phyloP scores from a whole-genome alignment of 2,329 filamentous ascomycete genomes.

The Colletotrichum cereale region DNA sequence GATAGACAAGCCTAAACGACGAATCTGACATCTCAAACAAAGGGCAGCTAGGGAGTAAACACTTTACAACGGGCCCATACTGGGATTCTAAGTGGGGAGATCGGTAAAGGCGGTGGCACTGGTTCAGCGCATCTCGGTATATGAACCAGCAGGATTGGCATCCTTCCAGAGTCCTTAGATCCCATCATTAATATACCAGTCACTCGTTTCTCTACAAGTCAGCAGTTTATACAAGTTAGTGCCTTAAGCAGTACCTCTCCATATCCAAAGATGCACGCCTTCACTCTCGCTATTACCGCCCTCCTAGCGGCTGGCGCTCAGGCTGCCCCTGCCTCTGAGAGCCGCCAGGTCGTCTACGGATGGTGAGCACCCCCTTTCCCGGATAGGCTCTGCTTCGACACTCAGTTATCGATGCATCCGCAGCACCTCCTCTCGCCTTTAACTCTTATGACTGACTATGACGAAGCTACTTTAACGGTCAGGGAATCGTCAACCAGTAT shows the following conservation, averaged over 20 bases:
- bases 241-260: too few relatives aligned
- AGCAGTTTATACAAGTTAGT: background rate
- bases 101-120: background rate
- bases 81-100: background rate
- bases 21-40: slow-evolving; percentile 2
- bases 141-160: background rate
- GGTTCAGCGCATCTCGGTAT: slow-evolving; percentile 2
- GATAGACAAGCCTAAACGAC: background rate
- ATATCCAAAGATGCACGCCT: slow-evolving; percentile 17
- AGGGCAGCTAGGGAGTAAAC: background rate
- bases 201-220: background rate
- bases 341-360: slow-evolving; percentile 26
- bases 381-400: background rate
- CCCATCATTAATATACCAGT: background rate
- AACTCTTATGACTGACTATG: background rate
- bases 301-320: slow-evolving; percentile 19
- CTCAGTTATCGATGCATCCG: background rate
- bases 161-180: fast-evolving
- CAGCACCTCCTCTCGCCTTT: background rate
- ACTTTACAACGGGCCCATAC: background rate
- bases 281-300: slow-evolving; percentile 11
- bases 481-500: slow-evolving; percentile 21
- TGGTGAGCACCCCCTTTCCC: slow-evolving; percentile 7
- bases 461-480: slow-evolving; percentile 19
- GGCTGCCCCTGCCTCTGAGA: slow-evolving; percentile 22